Evolutionary conservation across 2,329 filamentous ascomycete species (phyloP).

Genomic region (Claviceps fusiformis): DNA sequence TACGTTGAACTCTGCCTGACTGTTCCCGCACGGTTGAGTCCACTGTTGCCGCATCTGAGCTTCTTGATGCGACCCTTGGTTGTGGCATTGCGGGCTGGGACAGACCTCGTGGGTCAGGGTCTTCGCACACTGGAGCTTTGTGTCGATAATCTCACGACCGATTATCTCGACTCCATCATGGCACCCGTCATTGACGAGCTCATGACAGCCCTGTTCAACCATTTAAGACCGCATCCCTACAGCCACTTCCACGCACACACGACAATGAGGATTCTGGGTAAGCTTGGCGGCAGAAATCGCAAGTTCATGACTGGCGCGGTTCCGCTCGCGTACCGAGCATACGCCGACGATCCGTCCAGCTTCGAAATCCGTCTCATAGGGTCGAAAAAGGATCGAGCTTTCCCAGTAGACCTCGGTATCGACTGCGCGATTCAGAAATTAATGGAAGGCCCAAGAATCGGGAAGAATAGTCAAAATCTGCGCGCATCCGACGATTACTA

Average conservation of each 20-base stretch:
- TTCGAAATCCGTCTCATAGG: constrained; percentile 84
- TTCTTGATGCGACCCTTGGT: constrained; percentile 96
- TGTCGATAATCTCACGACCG: constrained; percentile 93
- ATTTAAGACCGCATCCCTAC: constrained; percentile 84
- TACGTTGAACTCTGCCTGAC: constrained; percentile 96
- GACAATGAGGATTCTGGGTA: constrained; percentile 92
- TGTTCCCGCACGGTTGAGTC: constrained; percentile 85
- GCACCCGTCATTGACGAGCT: constrained; percentile 96
- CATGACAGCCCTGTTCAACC: constrained; percentile 95
- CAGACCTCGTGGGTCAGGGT: constrained; percentile 88
- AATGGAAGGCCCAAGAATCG: constrained; percentile 59
- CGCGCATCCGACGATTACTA: constrained; percentile 69
- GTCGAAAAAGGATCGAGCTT: constrained; percentile 75
- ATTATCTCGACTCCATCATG: constrained; percentile 98
- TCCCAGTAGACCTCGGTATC: constrained; percentile 74
- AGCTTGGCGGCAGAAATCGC: constrained; percentile 85
- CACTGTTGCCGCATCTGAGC: constrained; percentile 85
- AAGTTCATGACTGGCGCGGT: constrained; percentile 90
- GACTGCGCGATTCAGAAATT: constrained; percentile 82
- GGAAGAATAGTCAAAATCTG: constrained; percentile 30
- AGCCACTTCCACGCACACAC: constrained; percentile 97
- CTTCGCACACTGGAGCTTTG: constrained; percentile 88
- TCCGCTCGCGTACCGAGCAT: constrained; percentile 69
- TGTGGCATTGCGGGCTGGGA: constrained; percentile 82
- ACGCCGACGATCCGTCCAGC: constrained; percentile 74